phyloP scores from a whole-genome alignment of 2,329 filamentous ascomycete species.

The Aspergillus costaricaensis region DNA sequence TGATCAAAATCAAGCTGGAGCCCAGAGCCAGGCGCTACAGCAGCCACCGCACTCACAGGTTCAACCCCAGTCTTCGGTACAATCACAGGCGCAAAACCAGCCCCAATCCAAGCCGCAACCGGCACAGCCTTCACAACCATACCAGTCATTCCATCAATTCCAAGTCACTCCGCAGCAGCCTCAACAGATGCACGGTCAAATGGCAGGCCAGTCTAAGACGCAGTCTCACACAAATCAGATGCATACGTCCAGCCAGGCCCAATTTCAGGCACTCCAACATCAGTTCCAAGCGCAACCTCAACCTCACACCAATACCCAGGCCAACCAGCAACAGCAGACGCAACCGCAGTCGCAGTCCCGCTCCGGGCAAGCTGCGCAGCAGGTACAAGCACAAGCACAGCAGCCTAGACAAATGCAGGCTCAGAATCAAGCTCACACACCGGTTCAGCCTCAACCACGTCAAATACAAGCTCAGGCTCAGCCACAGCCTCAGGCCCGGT shows the following conservation, averaged over 20 bases:
- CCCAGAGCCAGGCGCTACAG: not conserved
- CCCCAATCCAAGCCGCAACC: not conserved
- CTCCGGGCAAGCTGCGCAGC: not conserved
- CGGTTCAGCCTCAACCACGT: slow-evolving; percentile 10
- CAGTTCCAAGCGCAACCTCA: slow-evolving; percentile 4
- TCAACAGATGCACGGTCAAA: not conserved
- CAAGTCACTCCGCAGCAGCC: not conserved
- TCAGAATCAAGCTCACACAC: slow-evolving; percentile 11
- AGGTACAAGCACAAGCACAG: slow-evolving; percentile 12
- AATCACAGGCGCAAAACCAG: slow-evolving; percentile 6
- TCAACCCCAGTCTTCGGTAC: not conserved
- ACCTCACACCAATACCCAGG: not conserved
- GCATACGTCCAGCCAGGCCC: slow-evolving; percentile 1
- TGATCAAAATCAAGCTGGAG: not conserved
- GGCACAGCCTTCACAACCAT: not conserved
- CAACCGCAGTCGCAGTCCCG: not conserved
- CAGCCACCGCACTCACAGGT: not conserved
- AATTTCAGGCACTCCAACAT: slow-evolving; percentile 8
- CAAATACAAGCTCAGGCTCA: slow-evolving; percentile 14
- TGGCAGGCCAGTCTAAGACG: not conserved
- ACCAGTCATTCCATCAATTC: slow-evolving; percentile 6
- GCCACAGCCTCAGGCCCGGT: slow-evolving; percentile 10
- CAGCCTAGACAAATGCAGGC: slow-evolving; percentile 2
- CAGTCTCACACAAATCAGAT: not conserved
- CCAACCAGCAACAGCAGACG: not conserved